A percentile compares a stretch with the other conserved stretches of the same genome.
Evolutionary conservation across 768 basidiomycete genomes (phyloP).

Genomic region (Pleurotus platypus): DNA sequence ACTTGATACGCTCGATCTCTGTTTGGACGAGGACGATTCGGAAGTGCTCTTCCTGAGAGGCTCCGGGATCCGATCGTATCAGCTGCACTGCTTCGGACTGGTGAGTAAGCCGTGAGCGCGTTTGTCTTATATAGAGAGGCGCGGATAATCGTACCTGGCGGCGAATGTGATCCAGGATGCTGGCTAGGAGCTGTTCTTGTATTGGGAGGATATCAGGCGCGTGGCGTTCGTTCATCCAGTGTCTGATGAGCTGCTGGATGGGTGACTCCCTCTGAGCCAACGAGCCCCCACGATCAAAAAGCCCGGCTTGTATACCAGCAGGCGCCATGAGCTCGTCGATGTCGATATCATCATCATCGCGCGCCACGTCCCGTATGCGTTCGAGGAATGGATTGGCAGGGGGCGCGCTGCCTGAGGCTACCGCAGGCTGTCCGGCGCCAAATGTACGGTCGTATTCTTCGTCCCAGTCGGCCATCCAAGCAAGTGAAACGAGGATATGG

Average conservation of each 20-base stretch:
- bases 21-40: slow-evolving; percentile 91
- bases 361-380: slow-evolving; percentile 7
- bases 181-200: slow-evolving; percentile 63
- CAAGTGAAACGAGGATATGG: not conserved
- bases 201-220: slow-evolving; percentile 76
- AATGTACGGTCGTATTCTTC: slow-evolving; percentile 10
- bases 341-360: slow-evolving; percentile 10
- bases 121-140: not conserved
- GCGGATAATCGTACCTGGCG: slow-evolving; percentile 60
- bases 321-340: slow-evolving; percentile 10
- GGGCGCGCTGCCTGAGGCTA: not conserved
- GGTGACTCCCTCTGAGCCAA: slow-evolving; percentile 46
- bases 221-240: slow-evolving; percentile 85
- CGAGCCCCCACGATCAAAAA: not conserved
- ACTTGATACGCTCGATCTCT: slow-evolving; percentile 92
- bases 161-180: slow-evolving; percentile 71
- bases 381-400: slow-evolving; percentile 4
- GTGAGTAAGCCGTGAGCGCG: not conserved
- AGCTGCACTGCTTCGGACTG: slow-evolving; percentile 78
- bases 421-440: not conserved
- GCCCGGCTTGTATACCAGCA: not conserved
- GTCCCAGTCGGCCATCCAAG: slow-evolving; percentile 10
- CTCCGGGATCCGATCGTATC: slow-evolving; percentile 74
- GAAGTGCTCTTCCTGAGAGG: slow-evolving; percentile 91
- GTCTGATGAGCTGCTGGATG: slow-evolving; percentile 66